These are phyloP conservation scores for Nakazawaea ishiwadae DNA, from an alignment of 805 yeast genomes.

Conservation along the genomic window DNA sequence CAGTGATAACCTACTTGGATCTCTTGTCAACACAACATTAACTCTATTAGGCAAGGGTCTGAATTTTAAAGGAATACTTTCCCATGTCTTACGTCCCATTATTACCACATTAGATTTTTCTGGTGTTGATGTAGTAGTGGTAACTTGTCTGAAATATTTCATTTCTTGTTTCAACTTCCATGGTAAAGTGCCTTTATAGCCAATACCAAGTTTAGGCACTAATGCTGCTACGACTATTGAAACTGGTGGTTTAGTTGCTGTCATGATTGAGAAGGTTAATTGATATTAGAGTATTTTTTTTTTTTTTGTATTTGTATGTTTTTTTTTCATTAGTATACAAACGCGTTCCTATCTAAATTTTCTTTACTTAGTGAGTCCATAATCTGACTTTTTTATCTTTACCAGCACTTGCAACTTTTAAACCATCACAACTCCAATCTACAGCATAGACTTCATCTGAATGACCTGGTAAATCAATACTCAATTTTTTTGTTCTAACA, in stretches of 20 bases:
- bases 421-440: slow-evolving; percentile 97
- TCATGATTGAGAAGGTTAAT: neutral
- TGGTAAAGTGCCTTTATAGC: slow-evolving; percentile 74
- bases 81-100: slow-evolving; percentile 98
- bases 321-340: neutral
- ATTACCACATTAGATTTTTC: slow-evolving; percentile 64
- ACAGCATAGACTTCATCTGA: slow-evolving; percentile 94
- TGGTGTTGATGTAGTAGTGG: slow-evolving; percentile 38
- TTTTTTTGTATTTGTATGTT: neutral
- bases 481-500: slow-evolving; percentile 74
- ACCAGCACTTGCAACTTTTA: slow-evolving; percentile 94
- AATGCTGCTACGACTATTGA: slow-evolving; percentile 84
- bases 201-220: slow-evolving; percentile 78
- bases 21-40: slow-evolving; percentile 71
- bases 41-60: slow-evolving; percentile 75
- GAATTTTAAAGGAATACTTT: slow-evolving; percentile 79
- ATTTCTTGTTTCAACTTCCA: slow-evolving; percentile 86
- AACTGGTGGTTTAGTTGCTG: slow-evolving; percentile 29
- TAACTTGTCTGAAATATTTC: slow-evolving; percentile 76
- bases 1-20: slow-evolving; percentile 18
- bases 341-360: neutral
- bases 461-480: slow-evolving; percentile 93
- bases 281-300: neutral
- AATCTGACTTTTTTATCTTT: slow-evolving; percentile 90
- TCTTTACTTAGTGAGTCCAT: slow-evolving; percentile 66